phyloP scores from a whole-genome alignment of 1,284 basidiomycete species.

The Phellinidium pouzarii region DNA sequence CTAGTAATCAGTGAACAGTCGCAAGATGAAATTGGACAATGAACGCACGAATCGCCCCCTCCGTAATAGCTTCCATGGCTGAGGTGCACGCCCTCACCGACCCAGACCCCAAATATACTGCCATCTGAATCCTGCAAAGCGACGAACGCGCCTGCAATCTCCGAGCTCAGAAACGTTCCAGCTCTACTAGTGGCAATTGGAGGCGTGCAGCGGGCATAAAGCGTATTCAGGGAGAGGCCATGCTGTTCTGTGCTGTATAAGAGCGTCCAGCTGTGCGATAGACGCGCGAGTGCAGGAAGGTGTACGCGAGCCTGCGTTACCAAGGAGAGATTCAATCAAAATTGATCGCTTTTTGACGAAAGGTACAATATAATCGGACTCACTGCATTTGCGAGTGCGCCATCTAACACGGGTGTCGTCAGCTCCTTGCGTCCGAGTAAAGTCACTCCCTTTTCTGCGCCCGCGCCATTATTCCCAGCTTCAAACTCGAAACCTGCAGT shows the following conservation, averaged over 20 bases:
- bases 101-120: constrained; percentile 72
- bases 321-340: not conserved
- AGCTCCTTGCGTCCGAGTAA: constrained; percentile 46
- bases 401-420: constrained; percentile 50
- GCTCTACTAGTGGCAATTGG: constrained; percentile 22
- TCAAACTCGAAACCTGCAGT: constrained; percentile 35
- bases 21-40: not conserved
- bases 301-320: constrained; percentile 54
- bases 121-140: constrained; percentile 57
- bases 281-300: constrained; percentile 75
- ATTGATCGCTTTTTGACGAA: not conserved
- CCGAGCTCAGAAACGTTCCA: constrained; percentile 21
- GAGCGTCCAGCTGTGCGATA: constrained; percentile 78
- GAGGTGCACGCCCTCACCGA: constrained; percentile 64
- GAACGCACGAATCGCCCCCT: constrained; percentile 70
- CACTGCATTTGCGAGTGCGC: constrained; percentile 54
- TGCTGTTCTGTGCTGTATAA: constrained; percentile 94
- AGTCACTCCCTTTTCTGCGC: constrained; percentile 37
- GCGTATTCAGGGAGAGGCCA: constrained; percentile 85
- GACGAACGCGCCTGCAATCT: constrained; percentile 37
- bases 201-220: constrained; percentile 64
- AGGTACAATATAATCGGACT: constrained; percentile 23
- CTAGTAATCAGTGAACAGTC: constrained; percentile 19
- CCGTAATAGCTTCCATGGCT: constrained; percentile 72
- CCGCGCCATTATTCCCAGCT: constrained; percentile 23